phyloP scores from a whole-genome alignment of 2,329 filamentous ascomycete genomes.

The Cryphonectria parasitica region DNA sequence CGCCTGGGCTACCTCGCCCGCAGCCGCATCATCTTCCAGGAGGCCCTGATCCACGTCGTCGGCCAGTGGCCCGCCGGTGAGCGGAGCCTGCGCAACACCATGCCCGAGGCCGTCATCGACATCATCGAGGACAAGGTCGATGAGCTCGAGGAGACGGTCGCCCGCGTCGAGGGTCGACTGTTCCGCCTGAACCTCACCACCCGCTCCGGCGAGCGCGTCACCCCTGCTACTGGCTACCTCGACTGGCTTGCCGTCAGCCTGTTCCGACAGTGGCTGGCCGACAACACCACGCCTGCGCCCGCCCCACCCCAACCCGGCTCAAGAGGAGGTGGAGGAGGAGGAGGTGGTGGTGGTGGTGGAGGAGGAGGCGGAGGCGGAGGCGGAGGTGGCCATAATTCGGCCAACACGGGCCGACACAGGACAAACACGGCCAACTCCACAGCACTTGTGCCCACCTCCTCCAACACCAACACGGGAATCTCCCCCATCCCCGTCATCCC shows the following conservation, averaged over 20 bases:
- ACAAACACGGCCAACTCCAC: conserved; percentile 23
- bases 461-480: neutral
- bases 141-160: conserved; percentile 82
- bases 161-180: conserved; percentile 77
- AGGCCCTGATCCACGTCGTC: conserved; percentile 91
- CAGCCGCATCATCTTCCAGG: conserved; percentile 80
- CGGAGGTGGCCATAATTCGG: neutral
- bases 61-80: conserved; percentile 89
- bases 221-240: conserved; percentile 76
- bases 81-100: conserved; percentile 72
- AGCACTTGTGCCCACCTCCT: conserved; percentile 16
- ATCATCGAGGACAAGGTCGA: conserved; percentile 95
- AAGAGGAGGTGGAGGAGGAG: conserved; percentile 16
- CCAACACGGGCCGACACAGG: conserved; percentile 27
- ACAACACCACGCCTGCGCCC: conserved; percentile 79
- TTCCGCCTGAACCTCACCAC: conserved; percentile 82
- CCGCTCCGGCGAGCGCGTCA: conserved; percentile 79
- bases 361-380: neutral
- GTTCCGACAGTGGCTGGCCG: conserved; percentile 91
- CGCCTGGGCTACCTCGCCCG: conserved; percentile 86
- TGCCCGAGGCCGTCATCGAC: conserved; percentile 79
- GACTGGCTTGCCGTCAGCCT: conserved; percentile 88
- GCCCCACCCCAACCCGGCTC: conserved; percentile 43
- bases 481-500: conserved; percentile 37
- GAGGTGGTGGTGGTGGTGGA: too few species aligned